These are phyloP conservation scores for Eucalyptus sp. DNA, from an alignment of 345 rosid genomes.

Conservation along the genomic window DNA sequence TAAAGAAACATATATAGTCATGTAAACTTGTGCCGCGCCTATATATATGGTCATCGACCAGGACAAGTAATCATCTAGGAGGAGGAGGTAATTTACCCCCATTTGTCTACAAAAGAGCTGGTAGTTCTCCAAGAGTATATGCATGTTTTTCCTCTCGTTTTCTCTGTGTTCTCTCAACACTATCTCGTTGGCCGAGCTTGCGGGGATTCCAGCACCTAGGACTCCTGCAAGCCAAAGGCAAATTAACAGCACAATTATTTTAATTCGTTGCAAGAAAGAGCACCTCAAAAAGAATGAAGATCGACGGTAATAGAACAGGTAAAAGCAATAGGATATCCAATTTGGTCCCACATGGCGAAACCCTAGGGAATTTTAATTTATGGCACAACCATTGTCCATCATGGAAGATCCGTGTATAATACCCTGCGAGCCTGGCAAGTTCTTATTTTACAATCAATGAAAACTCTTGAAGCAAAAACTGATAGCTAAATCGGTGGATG, in stretches of 20 bases:
- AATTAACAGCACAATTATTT: neutral
- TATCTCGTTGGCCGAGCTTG: neutral
- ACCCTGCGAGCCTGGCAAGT: neutral
- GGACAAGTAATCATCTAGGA: neutral
- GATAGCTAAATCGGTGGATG: neutral
- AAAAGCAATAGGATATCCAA: neutral
- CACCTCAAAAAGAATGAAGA: neutral
- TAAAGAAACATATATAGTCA: neutral
- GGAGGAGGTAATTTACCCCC: neutral
- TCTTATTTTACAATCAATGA: neutral
- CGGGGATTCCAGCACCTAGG: neutral
- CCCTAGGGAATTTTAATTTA: neutral
- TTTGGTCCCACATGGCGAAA: neutral
- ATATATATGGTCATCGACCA: neutral
- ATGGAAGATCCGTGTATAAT: neutral
- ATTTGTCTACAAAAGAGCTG: neutral
- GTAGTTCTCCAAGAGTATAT: neutral
- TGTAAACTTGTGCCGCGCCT: neutral
- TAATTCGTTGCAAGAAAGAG: neutral
- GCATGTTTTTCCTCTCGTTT: neutral
- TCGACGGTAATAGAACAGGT: neutral
- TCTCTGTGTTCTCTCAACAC: neutral
- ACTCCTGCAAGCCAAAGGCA: neutral
- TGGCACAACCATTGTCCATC: neutral
- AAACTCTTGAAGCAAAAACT: neutral